phyloP scores from a whole-genome alignment of 805 yeast genomes.

The Hanseniaspora opuntiae region DNA sequence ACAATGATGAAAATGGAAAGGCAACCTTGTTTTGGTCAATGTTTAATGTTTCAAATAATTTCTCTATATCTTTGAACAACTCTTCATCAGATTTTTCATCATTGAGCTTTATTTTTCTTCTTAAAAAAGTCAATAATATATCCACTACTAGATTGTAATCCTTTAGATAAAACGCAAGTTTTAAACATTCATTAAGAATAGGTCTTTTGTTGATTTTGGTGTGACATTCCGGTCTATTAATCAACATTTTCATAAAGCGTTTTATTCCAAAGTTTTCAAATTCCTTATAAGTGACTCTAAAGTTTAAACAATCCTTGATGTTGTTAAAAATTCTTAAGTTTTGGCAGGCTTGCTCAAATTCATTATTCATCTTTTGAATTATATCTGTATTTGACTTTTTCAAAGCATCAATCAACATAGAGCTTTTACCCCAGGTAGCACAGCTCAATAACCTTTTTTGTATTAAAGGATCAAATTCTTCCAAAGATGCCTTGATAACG shows the following conservation, averaged over 20 bases:
- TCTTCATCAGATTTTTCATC: slow-evolving; percentile 44
- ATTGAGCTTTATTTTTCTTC: slow-evolving; percentile 47
- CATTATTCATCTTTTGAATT: slow-evolving; percentile 31
- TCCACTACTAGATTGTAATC: slow-evolving; percentile 30
- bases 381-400: slow-evolving; percentile 9
- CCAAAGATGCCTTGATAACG: slow-evolving; percentile 61
- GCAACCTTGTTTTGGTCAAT: slow-evolving; percentile 22
- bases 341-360: slow-evolving; percentile 51
- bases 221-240: slow-evolving; percentile 2
- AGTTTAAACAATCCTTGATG: slow-evolving; percentile 48
- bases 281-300: slow-evolving; percentile 52
- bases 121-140: slow-evolving; percentile 72
- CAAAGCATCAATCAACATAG: slow-evolving; percentile 23
- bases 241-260: slow-evolving; percentile 40
- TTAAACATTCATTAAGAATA: slow-evolving; percentile 48
- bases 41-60: slow-evolving; percentile 23
- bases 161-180: slow-evolving; percentile 40
- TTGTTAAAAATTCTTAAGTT: slow-evolving; percentile 55
- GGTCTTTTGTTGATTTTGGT: slow-evolving; percentile 33
- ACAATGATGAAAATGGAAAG: slow-evolving; percentile 46
- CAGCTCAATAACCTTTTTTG: slow-evolving; percentile 72
- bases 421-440: slow-evolving; percentile 68
- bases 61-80: slow-evolving; percentile 37
- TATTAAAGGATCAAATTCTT: slow-evolving; percentile 64
- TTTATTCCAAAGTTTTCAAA: slow-evolving; percentile 40